Evolutionary conservation across 768 basidiomycete species (phyloP).

Genomic region (Dendrothele bispora): DNA sequence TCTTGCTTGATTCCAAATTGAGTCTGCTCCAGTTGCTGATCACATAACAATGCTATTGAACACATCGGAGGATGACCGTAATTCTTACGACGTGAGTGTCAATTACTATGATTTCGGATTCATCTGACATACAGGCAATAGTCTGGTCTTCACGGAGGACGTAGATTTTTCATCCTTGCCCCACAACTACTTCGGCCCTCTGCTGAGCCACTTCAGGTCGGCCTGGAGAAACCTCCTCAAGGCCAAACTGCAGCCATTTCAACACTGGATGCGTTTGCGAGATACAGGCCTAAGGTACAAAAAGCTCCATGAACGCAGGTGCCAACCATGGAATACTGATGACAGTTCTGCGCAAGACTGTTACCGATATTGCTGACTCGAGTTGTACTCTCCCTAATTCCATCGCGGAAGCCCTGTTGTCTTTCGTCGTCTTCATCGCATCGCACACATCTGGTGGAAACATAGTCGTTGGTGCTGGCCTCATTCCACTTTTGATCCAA

Average conservation of each 20-base stretch:
- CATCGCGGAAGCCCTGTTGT: conserved; percentile 81
- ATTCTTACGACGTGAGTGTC: conserved; percentile 89
- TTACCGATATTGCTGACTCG: conserved; percentile 67
- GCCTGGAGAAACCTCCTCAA: conserved; percentile 63
- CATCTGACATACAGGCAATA: conserved; percentile 40
- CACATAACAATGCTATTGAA: conserved; percentile 70
- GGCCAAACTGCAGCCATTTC: conserved; percentile 85
- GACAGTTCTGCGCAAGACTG: conserved; percentile 81
- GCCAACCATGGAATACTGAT: conserved; percentile 95
- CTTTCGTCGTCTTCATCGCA: conserved; percentile 84
- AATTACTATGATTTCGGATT: conserved; percentile 10
- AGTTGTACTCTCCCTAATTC: conserved; percentile 67
- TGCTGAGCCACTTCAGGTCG: conserved; percentile 85
- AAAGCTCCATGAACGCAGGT: conserved; percentile 92
- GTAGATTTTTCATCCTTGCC: conserved; percentile 77
- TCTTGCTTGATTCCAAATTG: too few species aligned
- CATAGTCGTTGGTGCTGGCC: conserved; percentile 92
- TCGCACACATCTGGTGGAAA: conserved; percentile 83
- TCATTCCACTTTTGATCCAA: conserved; percentile 86
- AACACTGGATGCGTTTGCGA: conserved; percentile 83
- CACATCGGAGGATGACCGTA: conserved; percentile 73
- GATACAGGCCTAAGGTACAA: conserved; percentile 77
- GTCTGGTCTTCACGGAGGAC: conserved; percentile 85
- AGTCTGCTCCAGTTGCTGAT: conserved; percentile 80
- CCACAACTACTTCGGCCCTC: conserved; percentile 88